Conservation (phyloP, 768 basidiomycete genomes). For the Trametes meyenii region DNA sequence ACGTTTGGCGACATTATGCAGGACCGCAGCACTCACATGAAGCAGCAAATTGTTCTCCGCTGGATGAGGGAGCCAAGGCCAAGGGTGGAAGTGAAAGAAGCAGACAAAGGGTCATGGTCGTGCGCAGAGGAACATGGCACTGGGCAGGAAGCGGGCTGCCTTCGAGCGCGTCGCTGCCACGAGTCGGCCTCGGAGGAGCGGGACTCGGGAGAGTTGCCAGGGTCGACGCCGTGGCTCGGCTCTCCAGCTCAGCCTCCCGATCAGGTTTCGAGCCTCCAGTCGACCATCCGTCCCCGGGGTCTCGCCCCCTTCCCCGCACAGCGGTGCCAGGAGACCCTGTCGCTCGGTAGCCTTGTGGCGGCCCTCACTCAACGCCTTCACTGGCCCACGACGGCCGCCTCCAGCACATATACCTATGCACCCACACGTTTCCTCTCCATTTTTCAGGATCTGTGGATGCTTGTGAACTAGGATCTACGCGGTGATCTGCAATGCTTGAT, state of each 20-base stretch:
- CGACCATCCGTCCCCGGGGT: conserved; percentile 3
- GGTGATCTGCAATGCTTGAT: too few species aligned
- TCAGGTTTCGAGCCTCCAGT: conserved; percentile 2
- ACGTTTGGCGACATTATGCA: not conserved
- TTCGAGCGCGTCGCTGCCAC: conserved; percentile 1
- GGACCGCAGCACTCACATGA: not conserved
- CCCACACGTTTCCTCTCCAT: too few species aligned
- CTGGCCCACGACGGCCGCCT: too few species aligned
- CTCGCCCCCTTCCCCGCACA: not conserved
- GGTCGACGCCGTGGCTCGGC: not conserved
- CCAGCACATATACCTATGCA: too few species aligned
- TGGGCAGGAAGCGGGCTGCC: conserved; percentile 4
- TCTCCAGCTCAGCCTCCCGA: not conserved
- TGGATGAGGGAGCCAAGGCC: not conserved
- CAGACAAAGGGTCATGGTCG: not conserved
- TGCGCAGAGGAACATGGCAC: conserved; percentile 2
- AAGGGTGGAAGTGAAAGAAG: not conserved
- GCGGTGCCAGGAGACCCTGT: conserved; percentile 1
- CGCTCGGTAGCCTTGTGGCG: conserved; percentile 2
- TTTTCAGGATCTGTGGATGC: too few species aligned
- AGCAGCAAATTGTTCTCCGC: not conserved
- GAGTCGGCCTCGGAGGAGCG: not conserved
- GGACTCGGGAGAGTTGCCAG: conserved; percentile 6
- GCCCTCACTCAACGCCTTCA: too few species aligned
- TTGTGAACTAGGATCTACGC: too few species aligned